Percentiles rank a stretch among this genome's conserved stretches.
Evolutionary conservation across 2,329 filamentous ascomycete genomes (phyloP).

Genomic region (Botrytis cinerea): DNA sequence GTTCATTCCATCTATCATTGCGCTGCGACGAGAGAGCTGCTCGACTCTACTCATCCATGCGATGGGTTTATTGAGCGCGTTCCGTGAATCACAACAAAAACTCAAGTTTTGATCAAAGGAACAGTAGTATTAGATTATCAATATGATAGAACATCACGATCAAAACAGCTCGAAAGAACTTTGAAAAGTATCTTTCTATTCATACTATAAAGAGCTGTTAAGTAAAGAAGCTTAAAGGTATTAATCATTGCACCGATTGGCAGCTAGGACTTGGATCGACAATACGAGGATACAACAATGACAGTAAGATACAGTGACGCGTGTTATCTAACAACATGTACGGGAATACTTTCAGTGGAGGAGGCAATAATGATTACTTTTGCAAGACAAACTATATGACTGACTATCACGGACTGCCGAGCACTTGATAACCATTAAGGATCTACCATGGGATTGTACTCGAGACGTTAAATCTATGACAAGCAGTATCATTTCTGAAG

Average conservation of each 20-base stretch:
- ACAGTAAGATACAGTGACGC: background rate
- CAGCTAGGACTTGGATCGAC: background rate
- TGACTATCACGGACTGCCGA: background rate
- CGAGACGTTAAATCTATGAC: background rate
- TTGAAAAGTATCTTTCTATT: background rate
- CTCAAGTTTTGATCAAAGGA: no score
- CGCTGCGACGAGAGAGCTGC: background rate
- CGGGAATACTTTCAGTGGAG: background rate
- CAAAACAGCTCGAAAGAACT: no score
- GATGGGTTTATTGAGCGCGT: rapidly evolving
- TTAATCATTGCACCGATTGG: background rate
- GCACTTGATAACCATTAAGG: background rate
- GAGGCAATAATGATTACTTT: background rate
- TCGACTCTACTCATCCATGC: background rate
- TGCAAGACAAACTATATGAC: background rate
- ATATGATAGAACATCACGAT: no score
- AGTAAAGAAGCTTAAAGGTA: background rate
- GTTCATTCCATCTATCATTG: background rate
- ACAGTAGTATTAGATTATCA: no score
- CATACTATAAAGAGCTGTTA: background rate
- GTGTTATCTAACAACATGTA: background rate
- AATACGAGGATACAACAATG: background rate
- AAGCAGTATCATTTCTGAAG: background rate
- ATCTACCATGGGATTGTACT: background rate
- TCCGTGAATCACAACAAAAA: background rate